Evolutionary conservation across 1,139 yeast genomes (phyloP).

Genomic region (Pichia sp.): DNA sequence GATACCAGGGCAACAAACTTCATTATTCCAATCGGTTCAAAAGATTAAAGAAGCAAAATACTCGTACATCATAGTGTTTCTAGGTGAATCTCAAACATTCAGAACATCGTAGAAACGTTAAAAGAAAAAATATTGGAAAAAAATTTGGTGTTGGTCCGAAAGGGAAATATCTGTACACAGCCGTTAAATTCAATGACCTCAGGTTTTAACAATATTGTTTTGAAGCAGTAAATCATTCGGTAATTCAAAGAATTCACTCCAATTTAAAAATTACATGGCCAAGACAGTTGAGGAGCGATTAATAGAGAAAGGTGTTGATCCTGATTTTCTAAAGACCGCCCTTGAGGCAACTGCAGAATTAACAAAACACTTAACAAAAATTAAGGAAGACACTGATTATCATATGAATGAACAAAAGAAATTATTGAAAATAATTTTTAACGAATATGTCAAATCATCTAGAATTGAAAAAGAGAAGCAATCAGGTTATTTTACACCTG

Average conservation of each 20-base stretch:
- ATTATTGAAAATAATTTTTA: background rate
- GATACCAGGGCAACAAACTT: constrained; percentile 87
- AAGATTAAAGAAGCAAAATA: background rate
- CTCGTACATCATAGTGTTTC: too few species aligned
- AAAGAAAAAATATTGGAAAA: too few species aligned
- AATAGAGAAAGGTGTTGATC: background rate
- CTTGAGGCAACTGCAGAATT: background rate
- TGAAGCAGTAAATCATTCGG: too few species aligned
- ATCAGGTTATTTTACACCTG: background rate
- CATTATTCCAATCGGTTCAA: constrained; percentile 41
- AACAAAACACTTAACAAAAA: background rate
- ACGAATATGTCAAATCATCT: background rate
- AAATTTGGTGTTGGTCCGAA: too few species aligned
- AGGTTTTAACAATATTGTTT: too few species aligned
- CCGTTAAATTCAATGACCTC: too few species aligned
- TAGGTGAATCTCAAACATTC: too few species aligned
- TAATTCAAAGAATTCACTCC: too few species aligned
- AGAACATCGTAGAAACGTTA: too few species aligned
- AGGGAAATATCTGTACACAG: too few species aligned
- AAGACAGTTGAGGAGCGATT: background rate
- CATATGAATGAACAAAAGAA: background rate
- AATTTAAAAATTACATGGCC: too few species aligned
- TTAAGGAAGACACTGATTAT: background rate
- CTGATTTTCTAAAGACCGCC: background rate
- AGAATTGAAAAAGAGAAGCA: background rate